These are phyloP conservation scores for Exidia glandulosa DNA, from an alignment of 768 basidiomycete species.

Conservation along the genomic window DNA sequence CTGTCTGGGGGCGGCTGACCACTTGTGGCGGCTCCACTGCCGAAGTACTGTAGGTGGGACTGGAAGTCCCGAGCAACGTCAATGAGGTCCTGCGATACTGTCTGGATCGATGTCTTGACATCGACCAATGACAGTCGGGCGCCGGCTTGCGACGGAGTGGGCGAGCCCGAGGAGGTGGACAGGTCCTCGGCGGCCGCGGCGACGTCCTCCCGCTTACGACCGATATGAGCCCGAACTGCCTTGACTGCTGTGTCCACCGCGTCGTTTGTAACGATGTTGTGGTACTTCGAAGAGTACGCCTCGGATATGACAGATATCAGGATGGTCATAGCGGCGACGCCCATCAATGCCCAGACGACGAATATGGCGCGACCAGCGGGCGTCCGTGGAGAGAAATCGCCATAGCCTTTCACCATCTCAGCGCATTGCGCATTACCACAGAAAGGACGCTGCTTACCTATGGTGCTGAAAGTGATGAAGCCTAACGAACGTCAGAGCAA, in stretches of 20 bases:
- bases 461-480: constrained; percentile 61
- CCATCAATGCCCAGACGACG: constrained; percentile 67
- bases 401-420: constrained; percentile 15
- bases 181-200: no score
- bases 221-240: constrained; percentile 30
- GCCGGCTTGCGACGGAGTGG: not conserved
- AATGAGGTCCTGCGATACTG: constrained; percentile 22
- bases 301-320: constrained; percentile 63
- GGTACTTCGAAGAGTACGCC: constrained; percentile 55
- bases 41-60: constrained; percentile 24
- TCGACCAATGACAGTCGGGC: not conserved
- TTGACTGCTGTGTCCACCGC: constrained; percentile 36
- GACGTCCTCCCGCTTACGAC: no score
- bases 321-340: constrained; percentile 66
- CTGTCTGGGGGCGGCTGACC: constrained; percentile 1
- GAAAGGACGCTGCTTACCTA: constrained; percentile 43
- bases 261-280: constrained; percentile 16
- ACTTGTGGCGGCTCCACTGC: not conserved
- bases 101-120: constrained; percentile 9
- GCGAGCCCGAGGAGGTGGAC: not conserved
- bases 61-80: constrained; percentile 29
- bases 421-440: not conserved
- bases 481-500: constrained; percentile 27
- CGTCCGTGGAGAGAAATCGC: constrained; percentile 51
- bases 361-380: constrained; percentile 68